Conservation (phyloP, 345 rosid genomes). For the Gossypium sturtianum region DNA sequence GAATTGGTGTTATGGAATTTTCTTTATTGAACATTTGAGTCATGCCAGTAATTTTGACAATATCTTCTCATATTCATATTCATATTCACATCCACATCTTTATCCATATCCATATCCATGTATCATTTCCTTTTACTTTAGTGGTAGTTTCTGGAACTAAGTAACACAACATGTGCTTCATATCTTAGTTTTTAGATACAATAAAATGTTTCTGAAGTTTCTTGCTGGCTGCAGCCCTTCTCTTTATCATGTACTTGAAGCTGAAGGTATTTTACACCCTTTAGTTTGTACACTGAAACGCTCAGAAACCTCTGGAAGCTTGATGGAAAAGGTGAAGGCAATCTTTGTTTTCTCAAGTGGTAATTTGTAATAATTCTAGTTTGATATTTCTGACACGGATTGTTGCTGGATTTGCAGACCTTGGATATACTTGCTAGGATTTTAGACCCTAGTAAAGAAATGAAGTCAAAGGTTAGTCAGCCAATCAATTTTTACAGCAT, state of each 20-base stretch:
- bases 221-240: conserved; percentile 49
- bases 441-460: conserved; percentile 67
- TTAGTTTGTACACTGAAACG: conserved; percentile 51
- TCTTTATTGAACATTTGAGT: neutral
- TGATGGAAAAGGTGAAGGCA: conserved; percentile 55
- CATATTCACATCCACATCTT: neutral
- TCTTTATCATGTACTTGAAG: conserved; percentile 63
- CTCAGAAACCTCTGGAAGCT: conserved; percentile 31
- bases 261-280: conserved; percentile 53
- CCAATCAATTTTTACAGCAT: conserved; percentile 14
- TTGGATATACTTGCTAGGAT: conserved; percentile 63
- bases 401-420: conserved; percentile 41
- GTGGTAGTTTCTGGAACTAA: neutral
- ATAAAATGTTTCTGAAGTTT: conserved; percentile 10
- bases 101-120: neutral
- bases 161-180: neutral
- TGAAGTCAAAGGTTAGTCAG: conserved; percentile 71
- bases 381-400: conserved; percentile 3
- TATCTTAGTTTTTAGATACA: neutral
- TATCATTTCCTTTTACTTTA: neutral
- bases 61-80: neutral
- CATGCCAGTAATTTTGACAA: neutral
- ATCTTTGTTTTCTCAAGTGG: neutral
- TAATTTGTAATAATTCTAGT: conserved; percentile 11
- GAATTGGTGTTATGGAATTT: neutral